These are phyloP conservation scores for Monosporascus sp. DNA, from an alignment of 2,329 filamentous ascomycete genomes.

Conservation along the genomic window DNA sequence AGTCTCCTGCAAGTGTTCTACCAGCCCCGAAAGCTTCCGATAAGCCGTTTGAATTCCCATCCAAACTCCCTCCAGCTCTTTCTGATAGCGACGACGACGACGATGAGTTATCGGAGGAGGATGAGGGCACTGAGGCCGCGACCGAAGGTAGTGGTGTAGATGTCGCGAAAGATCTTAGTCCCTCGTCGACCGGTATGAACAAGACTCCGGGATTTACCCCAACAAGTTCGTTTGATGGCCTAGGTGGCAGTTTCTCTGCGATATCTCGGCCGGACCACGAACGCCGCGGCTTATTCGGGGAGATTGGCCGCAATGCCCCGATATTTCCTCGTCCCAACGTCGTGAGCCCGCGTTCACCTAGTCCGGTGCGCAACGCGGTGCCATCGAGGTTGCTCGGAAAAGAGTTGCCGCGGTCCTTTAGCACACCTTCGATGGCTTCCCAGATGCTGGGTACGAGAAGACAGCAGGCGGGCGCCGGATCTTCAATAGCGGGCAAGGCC, in stretches of 20 bases:
- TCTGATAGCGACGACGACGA: constrained; percentile 35
- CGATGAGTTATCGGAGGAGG: constrained; percentile 42
- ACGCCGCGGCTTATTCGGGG: constrained; percentile 47
- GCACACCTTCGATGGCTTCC: constrained; percentile 55
- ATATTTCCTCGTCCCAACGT: constrained; percentile 50
- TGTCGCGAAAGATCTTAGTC: constrained; percentile 59
- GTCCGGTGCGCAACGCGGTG: constrained; percentile 58
- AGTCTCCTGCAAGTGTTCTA: constrained; percentile 13
- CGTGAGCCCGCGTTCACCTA: constrained; percentile 66
- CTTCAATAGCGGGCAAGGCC: constrained; percentile 36
- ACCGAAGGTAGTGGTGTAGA: constrained; percentile 60
- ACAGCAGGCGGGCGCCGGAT: constrained; percentile 31
- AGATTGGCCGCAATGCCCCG: constrained; percentile 45
- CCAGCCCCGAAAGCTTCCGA: constrained; percentile 18
- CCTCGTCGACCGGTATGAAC: constrained; percentile 38
- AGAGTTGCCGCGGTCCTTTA: constrained; percentile 53
- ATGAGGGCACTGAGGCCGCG: constrained; percentile 40
- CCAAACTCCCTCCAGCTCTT: constrained; percentile 20
- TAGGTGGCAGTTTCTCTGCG: constrained; percentile 42
- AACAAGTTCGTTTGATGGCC: constrained; percentile 52
- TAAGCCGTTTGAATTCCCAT: constrained; percentile 16
- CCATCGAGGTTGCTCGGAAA: constrained; percentile 44
- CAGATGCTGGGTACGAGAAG: constrained; percentile 42
- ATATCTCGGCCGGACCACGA: constrained; percentile 43
- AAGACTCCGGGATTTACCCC: constrained; percentile 50